Base-by-base conservation (phyloP, 331 rosid genomes). In the Malus hybrid region DNA sequence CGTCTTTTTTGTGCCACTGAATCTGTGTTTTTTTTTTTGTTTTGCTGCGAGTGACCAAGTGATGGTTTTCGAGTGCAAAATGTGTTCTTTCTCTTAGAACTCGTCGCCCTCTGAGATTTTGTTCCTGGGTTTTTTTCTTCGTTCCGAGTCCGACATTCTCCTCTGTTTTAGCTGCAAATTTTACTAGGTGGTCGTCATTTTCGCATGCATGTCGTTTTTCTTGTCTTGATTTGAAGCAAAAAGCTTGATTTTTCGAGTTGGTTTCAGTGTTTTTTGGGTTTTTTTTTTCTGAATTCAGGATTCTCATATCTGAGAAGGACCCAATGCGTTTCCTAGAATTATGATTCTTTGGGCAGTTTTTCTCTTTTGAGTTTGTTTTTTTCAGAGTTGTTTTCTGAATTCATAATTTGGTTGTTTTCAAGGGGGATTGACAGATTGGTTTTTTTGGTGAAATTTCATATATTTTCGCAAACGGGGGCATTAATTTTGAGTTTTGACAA, bases 121-220 rank as follows among this genome's bases (percentile, higher is more conserved):
- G 7, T 70, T 33, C 5, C 18, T 52, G 66, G 33, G 70, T 66
- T 57, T 44, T 16, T 13, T 18, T n/a, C 26, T 5, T 67, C 30
- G 64, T 24, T 75, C 6, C 9, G 56, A 64, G 55, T 16, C n/a
- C 55, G 46, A 36, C 73, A 42, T 66, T 71, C 30, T 28, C 56
- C 8, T 66, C 64, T 61, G 18, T 61, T 9, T 30, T 55, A 29
- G 56, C 46, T 33, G 4, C 29, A 34, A 58, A 60, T 50, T 56
- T 16, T 26, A 70, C 66, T 57, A 30, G 44, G 60, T 61, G 46
- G 70, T 68, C 14, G 63, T 63, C 64, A 16, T 68, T 6, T 70
- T 48, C 29, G 32, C 24, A 64, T 84, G 85, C 85, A 84, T 84
- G 84, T 64, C 76, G 65, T 20, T 42, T 78, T 76, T 74, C 14